Base-by-base conservation (phyloP, 164 flowering plant species). In the Chimonanthus salicifolius region DNA sequence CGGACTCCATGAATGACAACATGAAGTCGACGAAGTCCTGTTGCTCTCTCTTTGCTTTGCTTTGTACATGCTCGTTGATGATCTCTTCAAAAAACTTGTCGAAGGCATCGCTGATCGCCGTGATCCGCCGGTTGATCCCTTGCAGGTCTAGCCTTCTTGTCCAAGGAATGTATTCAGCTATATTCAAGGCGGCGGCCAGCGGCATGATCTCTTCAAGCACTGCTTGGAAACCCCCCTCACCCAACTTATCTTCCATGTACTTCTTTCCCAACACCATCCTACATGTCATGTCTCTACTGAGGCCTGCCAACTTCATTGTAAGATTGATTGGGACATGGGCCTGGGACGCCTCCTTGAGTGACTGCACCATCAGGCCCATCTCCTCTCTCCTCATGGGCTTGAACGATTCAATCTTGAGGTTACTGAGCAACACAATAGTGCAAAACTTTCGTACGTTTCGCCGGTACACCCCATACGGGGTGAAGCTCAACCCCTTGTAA, bases 261-360 rank as follows among this genome's bases (percentile, higher is more conserved):
- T 87, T 87, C 81, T 83, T 85, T 16, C 90, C 90, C 64, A 87
- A 71, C 20, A 84, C 79, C 87, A 84, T 84, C 63, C 47, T 7
- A 43, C 80, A 85, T 20, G 81, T 73, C 78, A 81, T 75, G 33
- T 77, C 71, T 0, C 76, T 71, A 20, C 67, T 77, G 4, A 81
- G 67, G n/a, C 78, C 43, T 8, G 80, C 49, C 79, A 69, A 47
- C 78, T 58, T 77, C 2, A 68, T 65, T n/a, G 76, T 77, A 13
- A 83, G 58, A 70, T 79, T 72, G 3, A 83, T 79, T 0, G 47
- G 47, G 1, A 6, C 67, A 21, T 62, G 63, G 7, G 65, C 63
- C 3, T 4, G 15, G 16, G 83, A 71, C 6, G 73, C 78, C 0
- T 75, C 60, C 50, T 51, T 81, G 68, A 4, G 79, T 70, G 70